These are phyloP conservation scores for Rhizopogon vesiculosus DNA, from an alignment of 768 basidiomycete genomes.

Conservation along the genomic window DNA sequence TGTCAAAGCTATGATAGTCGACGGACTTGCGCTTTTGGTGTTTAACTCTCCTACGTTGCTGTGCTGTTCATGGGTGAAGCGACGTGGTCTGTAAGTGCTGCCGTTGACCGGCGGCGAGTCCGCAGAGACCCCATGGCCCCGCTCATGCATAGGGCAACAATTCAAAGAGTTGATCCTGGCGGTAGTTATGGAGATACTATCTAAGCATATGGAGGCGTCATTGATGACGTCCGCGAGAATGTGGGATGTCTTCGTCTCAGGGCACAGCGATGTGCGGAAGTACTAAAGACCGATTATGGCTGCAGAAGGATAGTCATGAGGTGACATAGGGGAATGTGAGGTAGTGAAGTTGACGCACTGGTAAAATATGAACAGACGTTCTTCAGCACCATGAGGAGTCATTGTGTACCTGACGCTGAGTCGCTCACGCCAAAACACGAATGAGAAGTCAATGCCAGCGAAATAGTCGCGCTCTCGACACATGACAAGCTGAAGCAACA, in stretches of 20 bases:
- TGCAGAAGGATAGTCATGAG: slow-evolving; percentile 17
- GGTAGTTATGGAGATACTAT: slow-evolving; percentile 33
- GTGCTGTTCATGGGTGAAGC: too few species aligned
- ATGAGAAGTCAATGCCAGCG: background rate
- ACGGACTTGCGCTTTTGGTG: too few species aligned
- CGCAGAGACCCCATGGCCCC: too few species aligned
- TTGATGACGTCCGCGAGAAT: slow-evolving; percentile 65
- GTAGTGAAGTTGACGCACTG: slow-evolving; percentile 35
- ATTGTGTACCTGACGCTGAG: slow-evolving; percentile 60
- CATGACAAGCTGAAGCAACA: too few species aligned
- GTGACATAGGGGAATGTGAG: background rate
- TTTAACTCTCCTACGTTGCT: too few species aligned
- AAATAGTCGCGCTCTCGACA: too few species aligned
- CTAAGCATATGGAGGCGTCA: slow-evolving; percentile 55
- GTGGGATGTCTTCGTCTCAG: slow-evolving; percentile 68
- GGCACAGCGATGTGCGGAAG: slow-evolving; percentile 58
- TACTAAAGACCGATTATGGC: slow-evolving; percentile 61
- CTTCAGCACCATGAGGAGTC: slow-evolving; percentile 61
- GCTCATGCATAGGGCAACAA: too few species aligned
- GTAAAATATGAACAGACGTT: slow-evolving; percentile 60
- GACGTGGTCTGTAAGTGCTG: too few species aligned
- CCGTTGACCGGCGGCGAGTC: too few species aligned
- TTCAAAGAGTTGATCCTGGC: slow-evolving; percentile 16
- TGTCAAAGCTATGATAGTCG: too few species aligned
- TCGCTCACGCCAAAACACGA: slow-evolving; percentile 66